Percentiles rank a stretch among this genome's conserved stretches.
Conservation (phyloP, 2,329 filamentous ascomycete genomes). For the Claviceps sp. region DNA sequence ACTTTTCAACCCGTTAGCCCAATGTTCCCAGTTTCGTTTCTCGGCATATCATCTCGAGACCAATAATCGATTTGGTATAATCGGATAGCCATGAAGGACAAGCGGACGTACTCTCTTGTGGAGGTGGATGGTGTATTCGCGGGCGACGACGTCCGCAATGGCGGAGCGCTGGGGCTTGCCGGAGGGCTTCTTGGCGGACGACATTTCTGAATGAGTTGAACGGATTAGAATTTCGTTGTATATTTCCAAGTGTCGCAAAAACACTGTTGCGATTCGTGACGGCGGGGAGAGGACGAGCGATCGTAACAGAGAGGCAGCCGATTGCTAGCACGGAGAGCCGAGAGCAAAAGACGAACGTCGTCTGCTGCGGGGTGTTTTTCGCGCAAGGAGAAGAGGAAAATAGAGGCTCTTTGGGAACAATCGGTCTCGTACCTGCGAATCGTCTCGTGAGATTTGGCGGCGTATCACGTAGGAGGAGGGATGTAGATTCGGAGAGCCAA, state of each 20-base stretch:
- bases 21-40: conserved; percentile 3
- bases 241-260: background rate
- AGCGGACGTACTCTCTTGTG: conserved; percentile 63
- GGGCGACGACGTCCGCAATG: conserved; percentile 96
- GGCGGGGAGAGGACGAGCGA: background rate
- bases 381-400: background rate
- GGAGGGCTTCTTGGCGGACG: conserved; percentile 26
- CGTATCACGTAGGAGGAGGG: conserved; percentile 16
- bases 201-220: conserved; percentile 23
- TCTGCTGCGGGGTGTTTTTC: background rate
- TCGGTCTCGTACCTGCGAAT: conserved; percentile 28
- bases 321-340: background rate
- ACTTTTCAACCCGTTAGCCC: conserved; percentile 36
- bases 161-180: conserved; percentile 59
- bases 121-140: conserved; percentile 99
- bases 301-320: background rate
- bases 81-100: background rate
- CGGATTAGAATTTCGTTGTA: conserved; percentile 13
- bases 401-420: conserved; percentile 9
- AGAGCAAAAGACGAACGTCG: background rate
- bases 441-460: conserved; percentile 27
- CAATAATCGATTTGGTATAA: background rate
- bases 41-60: background rate
- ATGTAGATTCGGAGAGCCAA: conserved; percentile 23
- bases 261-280: conserved; percentile 2